Percentiles rank a stretch among this genome's conserved stretches.
phyloP scores from a whole-genome alignment of 345 rosid species.

The Citrus sp. region DNA sequence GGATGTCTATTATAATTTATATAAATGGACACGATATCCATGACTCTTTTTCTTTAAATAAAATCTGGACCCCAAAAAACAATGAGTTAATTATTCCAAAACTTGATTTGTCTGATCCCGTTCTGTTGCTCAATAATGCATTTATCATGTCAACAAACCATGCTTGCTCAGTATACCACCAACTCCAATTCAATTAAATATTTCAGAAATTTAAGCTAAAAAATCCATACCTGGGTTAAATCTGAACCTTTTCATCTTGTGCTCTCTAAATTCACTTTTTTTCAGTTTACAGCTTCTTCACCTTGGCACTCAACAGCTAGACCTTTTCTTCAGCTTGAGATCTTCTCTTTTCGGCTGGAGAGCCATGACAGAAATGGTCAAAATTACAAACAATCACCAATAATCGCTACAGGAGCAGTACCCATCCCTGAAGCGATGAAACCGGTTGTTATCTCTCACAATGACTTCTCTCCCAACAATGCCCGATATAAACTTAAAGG shows the following conservation, averaged over 20 bases:
- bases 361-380: background rate
- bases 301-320: background rate
- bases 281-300: background rate
- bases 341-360: background rate
- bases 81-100: too few relatives aligned
- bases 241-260: background rate
- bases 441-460: slow-evolving; percentile 75
- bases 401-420: slow-evolving; percentile 68
- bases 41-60: too few relatives aligned
- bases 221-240: too few relatives aligned
- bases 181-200: too few relatives aligned
- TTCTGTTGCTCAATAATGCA: too few relatives aligned
- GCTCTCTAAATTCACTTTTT: background rate
- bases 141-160: too few relatives aligned
- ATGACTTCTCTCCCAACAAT: slow-evolving; percentile 57
- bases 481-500: slow-evolving; percentile 66
- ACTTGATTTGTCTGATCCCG: too few relatives aligned
- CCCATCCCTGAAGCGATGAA: slow-evolving; percentile 60
- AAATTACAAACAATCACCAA: slow-evolving; percentile 41
- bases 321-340: background rate
- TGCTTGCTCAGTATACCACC: too few relatives aligned
- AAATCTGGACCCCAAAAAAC: too few relatives aligned
- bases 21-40: too few relatives aligned
- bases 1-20: too few relatives aligned
- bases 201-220: background rate